A percentile compares a stretch with the other conserved stretches of the same genome.
Conservation (phyloP, 345 rosid genomes). For the Carallia brachiata region DNA sequence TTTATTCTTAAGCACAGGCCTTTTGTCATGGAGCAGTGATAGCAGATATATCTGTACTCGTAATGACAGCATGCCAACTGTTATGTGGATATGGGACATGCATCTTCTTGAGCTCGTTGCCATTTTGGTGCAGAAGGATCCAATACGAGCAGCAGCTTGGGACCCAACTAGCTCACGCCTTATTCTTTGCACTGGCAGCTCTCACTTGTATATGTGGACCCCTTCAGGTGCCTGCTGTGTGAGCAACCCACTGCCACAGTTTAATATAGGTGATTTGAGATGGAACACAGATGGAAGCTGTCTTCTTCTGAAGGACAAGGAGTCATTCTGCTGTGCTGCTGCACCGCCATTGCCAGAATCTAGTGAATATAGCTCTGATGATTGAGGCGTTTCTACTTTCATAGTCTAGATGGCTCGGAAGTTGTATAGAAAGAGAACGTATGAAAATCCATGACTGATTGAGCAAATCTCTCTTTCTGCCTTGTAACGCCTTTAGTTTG, state of each 20-base stretch:
- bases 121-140: conserved; percentile 88
- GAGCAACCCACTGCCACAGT: conserved; percentile 68
- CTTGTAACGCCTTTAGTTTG: no score
- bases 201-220: conserved; percentile 95
- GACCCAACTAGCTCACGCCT: conserved; percentile 88
- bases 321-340: conserved; percentile 78
- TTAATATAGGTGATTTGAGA: conserved; percentile 70
- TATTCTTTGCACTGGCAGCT: conserved; percentile 82
- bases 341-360: conserved; percentile 69
- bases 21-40: conserved; percentile 92
- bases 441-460: not conserved
- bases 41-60: conserved; percentile 83
- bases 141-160: conserved; percentile 86
- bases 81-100: conserved; percentile 95
- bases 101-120: conserved; percentile 77
- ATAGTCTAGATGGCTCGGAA: not conserved
- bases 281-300: conserved; percentile 96
- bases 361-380: conserved; percentile 91
- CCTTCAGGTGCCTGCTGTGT: conserved; percentile 95
- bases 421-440: no score
- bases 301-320: conserved; percentile 92
- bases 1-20: conserved; percentile 44
- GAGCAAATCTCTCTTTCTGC: not conserved
- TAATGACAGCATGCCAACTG: conserved; percentile 55
- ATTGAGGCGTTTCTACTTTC: conserved; percentile 28